Conservation (phyloP, 768 basidiomycete species). For the Termitomyces sp. region DNA sequence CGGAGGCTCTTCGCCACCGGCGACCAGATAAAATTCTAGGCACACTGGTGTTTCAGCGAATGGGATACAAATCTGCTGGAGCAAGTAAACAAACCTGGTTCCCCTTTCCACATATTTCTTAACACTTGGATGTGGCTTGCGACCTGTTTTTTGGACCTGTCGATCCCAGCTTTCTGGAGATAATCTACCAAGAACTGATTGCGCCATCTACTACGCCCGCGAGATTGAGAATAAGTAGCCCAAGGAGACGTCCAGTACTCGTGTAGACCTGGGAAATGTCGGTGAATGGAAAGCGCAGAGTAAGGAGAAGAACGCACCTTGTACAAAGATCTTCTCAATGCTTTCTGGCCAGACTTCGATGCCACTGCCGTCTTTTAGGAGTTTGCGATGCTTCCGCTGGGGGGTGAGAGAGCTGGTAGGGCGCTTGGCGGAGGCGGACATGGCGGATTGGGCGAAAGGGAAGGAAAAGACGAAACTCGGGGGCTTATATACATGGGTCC, state of each 20-base stretch:
- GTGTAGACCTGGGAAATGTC: conserved; percentile 48
- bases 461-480: conserved; percentile 17
- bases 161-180: conserved; percentile 63
- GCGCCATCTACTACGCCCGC: conserved; percentile 76
- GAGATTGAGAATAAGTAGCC: conserved; percentile 68
- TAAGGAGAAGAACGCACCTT: conserved; percentile 40
- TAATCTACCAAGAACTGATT: conserved; percentile 86
- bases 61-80: conserved; percentile 6
- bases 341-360: conserved; percentile 81
- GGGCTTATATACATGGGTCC: conserved; percentile 29
- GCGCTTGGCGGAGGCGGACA: conserved; percentile 22
- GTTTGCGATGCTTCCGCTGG: conserved; percentile 79
- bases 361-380: conserved; percentile 75
- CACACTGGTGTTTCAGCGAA: conserved; percentile 10
- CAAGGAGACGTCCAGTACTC: conserved; percentile 81
- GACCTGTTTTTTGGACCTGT: conserved; percentile 82
- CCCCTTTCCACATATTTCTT: conserved; percentile 86
- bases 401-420: conserved; percentile 50
- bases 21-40: conserved; percentile 73
- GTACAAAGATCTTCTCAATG: conserved; percentile 73
- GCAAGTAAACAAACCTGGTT: conserved; percentile 47
- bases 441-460: conserved; percentile 12
- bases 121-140: conserved; percentile 87
- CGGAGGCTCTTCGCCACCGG: conserved; percentile 73
- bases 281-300: not conserved